Conservation (phyloP, 2,329 filamentous ascomycete genomes). For the Apiospora aurea region DNA sequence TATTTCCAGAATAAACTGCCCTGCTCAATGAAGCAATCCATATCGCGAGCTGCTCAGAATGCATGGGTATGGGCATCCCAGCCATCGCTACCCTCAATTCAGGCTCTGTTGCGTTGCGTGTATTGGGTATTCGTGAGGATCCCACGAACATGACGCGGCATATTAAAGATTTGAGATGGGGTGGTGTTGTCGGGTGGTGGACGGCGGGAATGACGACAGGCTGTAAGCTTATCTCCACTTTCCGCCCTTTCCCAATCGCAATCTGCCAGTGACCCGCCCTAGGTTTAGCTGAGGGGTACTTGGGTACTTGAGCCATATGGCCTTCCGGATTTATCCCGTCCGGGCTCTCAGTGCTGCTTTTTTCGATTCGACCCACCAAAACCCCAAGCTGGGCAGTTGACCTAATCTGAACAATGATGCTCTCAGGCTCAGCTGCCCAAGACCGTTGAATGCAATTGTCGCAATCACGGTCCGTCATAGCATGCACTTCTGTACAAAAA, state of each 20-base stretch:
- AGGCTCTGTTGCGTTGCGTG: not conserved
- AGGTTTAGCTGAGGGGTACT: conserved; percentile 1
- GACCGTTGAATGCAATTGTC: not conserved
- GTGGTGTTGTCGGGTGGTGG: not conserved
- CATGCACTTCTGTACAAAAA: not conserved
- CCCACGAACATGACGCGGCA: conserved; percentile 17
- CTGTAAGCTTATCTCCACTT: not conserved
- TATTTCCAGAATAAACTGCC: not conserved
- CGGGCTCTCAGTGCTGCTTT: not conserved
- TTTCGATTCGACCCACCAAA: conserved; percentile 7
- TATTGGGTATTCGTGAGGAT: not conserved
- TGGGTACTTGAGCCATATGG: not conserved
- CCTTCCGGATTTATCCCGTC: conserved; percentile 3
- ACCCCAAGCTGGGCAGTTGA: conserved; percentile 1
- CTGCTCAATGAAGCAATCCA: conserved; percentile 4
- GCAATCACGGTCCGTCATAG: not conserved
- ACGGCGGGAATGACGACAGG: conserved; percentile 13
- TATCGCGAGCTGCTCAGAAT: not conserved
- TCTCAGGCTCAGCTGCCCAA: conserved; percentile 2
- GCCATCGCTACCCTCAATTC: not conserved
- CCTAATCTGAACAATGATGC: conserved; percentile 16
- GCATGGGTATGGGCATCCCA: not conserved
- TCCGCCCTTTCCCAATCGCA: conserved; percentile 11
- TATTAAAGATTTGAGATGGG: conserved; percentile 5
- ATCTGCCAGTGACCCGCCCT: not conserved